These are phyloP conservation scores for Penium margaritaceum DNA, from an alignment of 139 green algal species.

Conservation along the genomic window DNA sequence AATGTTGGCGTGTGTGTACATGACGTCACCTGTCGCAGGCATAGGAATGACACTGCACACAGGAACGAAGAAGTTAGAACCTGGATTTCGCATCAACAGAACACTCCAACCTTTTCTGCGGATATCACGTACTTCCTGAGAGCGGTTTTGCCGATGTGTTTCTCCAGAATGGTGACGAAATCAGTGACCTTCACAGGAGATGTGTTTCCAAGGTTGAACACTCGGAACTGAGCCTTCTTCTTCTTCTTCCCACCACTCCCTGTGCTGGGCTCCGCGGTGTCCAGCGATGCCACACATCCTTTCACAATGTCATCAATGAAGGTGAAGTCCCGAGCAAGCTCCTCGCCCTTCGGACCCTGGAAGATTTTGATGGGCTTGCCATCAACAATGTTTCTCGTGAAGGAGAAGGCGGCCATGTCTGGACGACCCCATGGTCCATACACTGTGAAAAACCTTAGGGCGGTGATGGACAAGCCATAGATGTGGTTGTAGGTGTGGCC, in stretches of 20 bases:
- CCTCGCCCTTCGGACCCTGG: constrained; percentile 22
- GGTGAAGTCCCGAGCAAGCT: constrained; percentile 67
- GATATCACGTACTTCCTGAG: constrained; percentile 27
- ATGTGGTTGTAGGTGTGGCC: constrained; percentile 68
- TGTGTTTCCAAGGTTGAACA: constrained; percentile 72
- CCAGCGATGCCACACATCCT: constrained; percentile 56
- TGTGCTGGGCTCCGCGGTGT: constrained; percentile 41
- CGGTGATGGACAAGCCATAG: constrained; percentile 60
- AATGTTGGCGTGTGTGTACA: too few relatives aligned
- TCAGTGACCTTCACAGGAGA: constrained; percentile 57
- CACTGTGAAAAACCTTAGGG: constrained; percentile 72
- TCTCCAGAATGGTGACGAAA: constrained; percentile 59
- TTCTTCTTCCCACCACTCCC: constrained; percentile 26
- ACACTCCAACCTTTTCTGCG: too few relatives aligned
- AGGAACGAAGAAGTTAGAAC: too few relatives aligned
- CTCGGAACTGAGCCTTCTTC: constrained; percentile 32
- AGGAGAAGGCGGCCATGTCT: constrained; percentile 73
- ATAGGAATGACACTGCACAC: too few relatives aligned
- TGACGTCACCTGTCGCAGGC: too few relatives aligned
- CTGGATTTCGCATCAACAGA: too few relatives aligned
- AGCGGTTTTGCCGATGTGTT: constrained; percentile 50
- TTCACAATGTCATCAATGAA: constrained; percentile 69
- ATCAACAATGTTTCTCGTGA: constrained; percentile 55
- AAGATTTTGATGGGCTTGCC: constrained; percentile 63
- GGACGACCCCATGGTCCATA: constrained; percentile 65